Evolutionary conservation across 2,329 filamentous ascomycete species (phyloP).

Genomic region (Colletotrichum sp.): DNA sequence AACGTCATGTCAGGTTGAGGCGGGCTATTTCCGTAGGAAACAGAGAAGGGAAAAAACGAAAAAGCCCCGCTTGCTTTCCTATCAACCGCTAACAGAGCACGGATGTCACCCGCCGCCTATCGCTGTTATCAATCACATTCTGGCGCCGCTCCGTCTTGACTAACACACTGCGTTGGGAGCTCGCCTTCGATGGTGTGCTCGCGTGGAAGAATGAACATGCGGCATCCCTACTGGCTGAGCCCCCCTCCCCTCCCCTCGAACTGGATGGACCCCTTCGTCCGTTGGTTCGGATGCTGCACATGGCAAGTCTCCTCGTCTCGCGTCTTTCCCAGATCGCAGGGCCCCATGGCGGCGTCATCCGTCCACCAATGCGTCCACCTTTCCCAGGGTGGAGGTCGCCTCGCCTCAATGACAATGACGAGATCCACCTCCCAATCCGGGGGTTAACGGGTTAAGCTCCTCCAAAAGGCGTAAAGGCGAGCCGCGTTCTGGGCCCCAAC

Average conservation of each 20-base stretch:
- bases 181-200: background rate
- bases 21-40: background rate
- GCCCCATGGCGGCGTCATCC: background rate
- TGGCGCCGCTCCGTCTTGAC: background rate
- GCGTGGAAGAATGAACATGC: background rate
- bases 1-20: background rate
- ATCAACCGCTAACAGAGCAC: background rate
- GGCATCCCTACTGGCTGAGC: background rate
- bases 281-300: background rate
- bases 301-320: background rate
- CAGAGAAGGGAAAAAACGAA: background rate
- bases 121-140: background rate
- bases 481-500: background rate
- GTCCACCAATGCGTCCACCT: background rate
- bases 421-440: conserved; percentile 1
- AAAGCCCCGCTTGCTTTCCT: background rate
- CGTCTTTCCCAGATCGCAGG: background rate
- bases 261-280: background rate
- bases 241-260: background rate
- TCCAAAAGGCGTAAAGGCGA: background rate
- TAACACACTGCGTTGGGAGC: background rate
- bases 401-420: background rate
- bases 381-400: background rate
- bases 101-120: background rate
- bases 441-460: background rate